Evolutionary conservation across 129 eudicot species (phyloP), one percentile per base, ranked within the genome.

Genomic region (Smallanthus sonchifolius): DNA sequence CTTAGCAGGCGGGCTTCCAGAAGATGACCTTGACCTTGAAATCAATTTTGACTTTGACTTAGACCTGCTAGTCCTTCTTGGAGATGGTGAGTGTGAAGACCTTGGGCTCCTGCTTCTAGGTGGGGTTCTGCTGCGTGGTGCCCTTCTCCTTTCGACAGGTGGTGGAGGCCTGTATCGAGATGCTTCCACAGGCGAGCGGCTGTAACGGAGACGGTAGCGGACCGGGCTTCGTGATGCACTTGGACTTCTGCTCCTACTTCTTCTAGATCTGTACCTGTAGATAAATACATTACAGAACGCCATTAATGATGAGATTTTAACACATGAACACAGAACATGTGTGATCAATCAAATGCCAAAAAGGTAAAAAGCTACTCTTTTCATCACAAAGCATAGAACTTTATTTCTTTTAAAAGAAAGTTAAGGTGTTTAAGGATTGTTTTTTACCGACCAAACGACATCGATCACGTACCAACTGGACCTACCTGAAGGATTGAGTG

Each of bases 161-260:
- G 96, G 93, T 0, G 98, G 89, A 9, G 84, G 78, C 69, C 90
- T 88, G 73, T 87, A 89, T 74, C 98, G 81, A 59, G 93, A 75
- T 5, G 86, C 72, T 47, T 79, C 90, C 3, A 79, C 84, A 0
- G 97, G 97, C 24, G 97, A 86, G 17, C 97, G 88, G 73, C 92
- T 90, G 70, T 86, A 85, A 55, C 87, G 99, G 13, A 91, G 96
- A 7, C 99, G 99, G 63, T 84, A 83, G 16, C 96, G 96, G 8
- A 83, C 80, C 37, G 97, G 99, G 69, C 99, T 95, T 51, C 90
- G 84, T 44, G 99, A 95, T 19, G 82, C 77, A 73, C 93, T 90
- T 14, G 78, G 91, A 49, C 98, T 94, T 62, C 95, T 80, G 59
- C 88, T 82, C 82, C 94, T 82, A 80, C 99, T 91, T 82, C 97